A percentile compares a stretch with the other conserved stretches of the same genome.
Conservation (phyloP, 2,329 filamentous ascomycete species). For the Chaetomium strumarium region DNA sequence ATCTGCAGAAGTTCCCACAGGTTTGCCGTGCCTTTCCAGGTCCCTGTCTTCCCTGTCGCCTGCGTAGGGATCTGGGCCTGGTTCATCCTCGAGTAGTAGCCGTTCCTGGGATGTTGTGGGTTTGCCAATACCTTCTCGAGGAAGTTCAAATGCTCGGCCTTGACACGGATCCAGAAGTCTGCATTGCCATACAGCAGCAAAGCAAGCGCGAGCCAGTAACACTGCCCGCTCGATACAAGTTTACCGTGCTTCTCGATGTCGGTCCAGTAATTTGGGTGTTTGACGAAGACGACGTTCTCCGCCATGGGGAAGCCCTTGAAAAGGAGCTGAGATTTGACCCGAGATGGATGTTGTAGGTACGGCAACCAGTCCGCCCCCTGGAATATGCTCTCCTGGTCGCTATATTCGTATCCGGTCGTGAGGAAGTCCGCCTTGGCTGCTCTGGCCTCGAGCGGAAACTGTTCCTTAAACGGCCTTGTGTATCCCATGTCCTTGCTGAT, state of each 20-base stretch:
- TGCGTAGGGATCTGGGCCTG: background rate
- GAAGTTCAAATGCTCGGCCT: conserved; percentile 31
- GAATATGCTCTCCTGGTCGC: conserved; percentile 10
- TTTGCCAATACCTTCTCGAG: conserved; percentile 26
- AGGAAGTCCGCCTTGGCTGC: background rate
- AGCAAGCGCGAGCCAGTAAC: conserved; percentile 31
- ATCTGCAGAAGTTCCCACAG: conserved; percentile 30
- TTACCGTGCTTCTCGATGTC: background rate
- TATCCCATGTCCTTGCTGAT: background rate
- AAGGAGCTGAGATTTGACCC: background rate
- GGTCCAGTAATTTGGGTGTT: conserved; percentile 22
- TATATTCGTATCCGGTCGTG: background rate
- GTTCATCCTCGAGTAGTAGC: conserved; percentile 26
- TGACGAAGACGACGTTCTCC: conserved; percentile 29
- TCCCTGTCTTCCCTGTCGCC: background rate
- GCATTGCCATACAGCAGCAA: conserved; percentile 27
- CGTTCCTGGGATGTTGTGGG: conserved; percentile 25
- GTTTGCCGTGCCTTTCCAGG: conserved; percentile 19
- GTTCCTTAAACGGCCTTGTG: background rate
- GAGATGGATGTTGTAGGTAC: background rate
- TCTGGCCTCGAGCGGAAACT: background rate
- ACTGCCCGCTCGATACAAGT: conserved; percentile 18
- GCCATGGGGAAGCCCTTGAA: conserved; percentile 30
- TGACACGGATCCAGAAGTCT: conserved; percentile 27
- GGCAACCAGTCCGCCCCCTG: conserved; percentile 7